Evolutionary conservation across 2,329 filamentous ascomycete genomes (phyloP).

Genomic region (Apiospora pterosperma): DNA sequence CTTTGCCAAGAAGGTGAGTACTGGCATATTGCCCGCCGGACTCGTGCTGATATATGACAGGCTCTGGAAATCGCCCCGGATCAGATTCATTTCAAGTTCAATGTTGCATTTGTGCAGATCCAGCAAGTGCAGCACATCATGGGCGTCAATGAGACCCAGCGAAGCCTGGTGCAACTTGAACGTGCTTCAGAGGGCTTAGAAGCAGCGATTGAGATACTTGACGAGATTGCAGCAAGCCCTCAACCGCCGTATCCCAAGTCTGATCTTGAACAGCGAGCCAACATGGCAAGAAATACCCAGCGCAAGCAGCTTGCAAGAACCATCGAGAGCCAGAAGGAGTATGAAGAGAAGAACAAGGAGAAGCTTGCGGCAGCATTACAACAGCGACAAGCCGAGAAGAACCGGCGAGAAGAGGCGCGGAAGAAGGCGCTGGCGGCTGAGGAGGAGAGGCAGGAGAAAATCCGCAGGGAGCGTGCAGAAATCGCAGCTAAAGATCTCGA

Average conservation of each 20-base stretch:
- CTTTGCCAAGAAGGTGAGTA: constrained; percentile 60
- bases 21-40: background rate
- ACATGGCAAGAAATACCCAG: constrained; percentile 96
- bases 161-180: constrained; percentile 76
- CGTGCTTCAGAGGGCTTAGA: constrained; percentile 78
- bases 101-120: constrained; percentile 95
- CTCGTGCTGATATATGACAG: constrained; percentile 35
- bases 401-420: constrained; percentile 73
- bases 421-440: constrained; percentile 65
- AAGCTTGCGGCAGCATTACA: constrained; percentile 80
- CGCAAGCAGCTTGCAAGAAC: constrained; percentile 86
- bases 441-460: constrained; percentile 71
- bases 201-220: constrained; percentile 72
- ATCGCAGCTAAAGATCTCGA: constrained; percentile 75
- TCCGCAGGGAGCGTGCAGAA: constrained; percentile 79
- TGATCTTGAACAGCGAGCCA: constrained; percentile 90
- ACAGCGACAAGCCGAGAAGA: constrained; percentile 76
- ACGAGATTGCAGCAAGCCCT: constrained; percentile 59
- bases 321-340: constrained; percentile 80
- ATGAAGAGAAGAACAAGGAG: constrained; percentile 88
- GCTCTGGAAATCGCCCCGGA: constrained; percentile 77
- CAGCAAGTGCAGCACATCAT: constrained; percentile 84
- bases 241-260: constrained; percentile 83
- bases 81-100: constrained; percentile 91
- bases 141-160: constrained; percentile 69